Percentiles rank a stretch among this genome's conserved stretches.
Conservation (phyloP, 768 basidiomycete species). For the Coprinopsis cinerea region DNA sequence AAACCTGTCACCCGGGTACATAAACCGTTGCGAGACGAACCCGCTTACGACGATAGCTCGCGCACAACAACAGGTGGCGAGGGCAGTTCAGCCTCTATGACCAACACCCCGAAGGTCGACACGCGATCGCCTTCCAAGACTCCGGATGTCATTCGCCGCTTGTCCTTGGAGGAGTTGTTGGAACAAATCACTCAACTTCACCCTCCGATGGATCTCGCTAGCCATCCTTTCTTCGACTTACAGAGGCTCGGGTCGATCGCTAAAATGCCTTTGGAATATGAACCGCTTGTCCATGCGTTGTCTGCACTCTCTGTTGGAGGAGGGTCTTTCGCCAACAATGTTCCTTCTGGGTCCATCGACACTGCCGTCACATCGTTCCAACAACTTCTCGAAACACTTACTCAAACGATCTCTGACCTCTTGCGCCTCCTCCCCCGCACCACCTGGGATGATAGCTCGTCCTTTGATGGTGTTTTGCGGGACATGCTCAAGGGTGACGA, state of each 20-base stretch:
- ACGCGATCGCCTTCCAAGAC: constrained; percentile 51
- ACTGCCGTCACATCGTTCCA: constrained; percentile 89
- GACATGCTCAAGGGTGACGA: constrained; percentile 90
- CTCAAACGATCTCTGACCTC: constrained; percentile 84
- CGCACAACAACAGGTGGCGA: constrained; percentile 38
- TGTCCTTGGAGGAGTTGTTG: constrained; percentile 58
- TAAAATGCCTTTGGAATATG: constrained; percentile 79
- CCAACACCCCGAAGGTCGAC: constrained; percentile 36
- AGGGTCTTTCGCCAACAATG: constrained; percentile 75
- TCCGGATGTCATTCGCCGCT: constrained; percentile 25
- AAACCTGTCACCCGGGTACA: constrained; percentile 58
- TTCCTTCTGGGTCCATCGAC: constrained; percentile 86
- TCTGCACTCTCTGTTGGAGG: constrained; percentile 84
- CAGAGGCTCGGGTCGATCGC: constrained; percentile 68
- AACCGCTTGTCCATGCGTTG: constrained; percentile 78
- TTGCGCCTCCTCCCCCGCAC: constrained; percentile 80
- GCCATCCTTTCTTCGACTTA: constrained; percentile 71
- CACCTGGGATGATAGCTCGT: constrained; percentile 87
- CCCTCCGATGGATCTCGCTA: constrained; percentile 58
- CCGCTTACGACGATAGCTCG: constrained; percentile 33
- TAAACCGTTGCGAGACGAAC: constrained; percentile 52
- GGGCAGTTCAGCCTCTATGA: constrained; percentile 40
- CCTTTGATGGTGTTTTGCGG: constrained; percentile 78
- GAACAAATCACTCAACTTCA: constrained; percentile 59
- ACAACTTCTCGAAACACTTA: constrained; percentile 80